These are phyloP conservation scores for Wickerhamiella azymoides DNA, from an alignment of 805 yeast species.

Conservation along the genomic window DNA sequence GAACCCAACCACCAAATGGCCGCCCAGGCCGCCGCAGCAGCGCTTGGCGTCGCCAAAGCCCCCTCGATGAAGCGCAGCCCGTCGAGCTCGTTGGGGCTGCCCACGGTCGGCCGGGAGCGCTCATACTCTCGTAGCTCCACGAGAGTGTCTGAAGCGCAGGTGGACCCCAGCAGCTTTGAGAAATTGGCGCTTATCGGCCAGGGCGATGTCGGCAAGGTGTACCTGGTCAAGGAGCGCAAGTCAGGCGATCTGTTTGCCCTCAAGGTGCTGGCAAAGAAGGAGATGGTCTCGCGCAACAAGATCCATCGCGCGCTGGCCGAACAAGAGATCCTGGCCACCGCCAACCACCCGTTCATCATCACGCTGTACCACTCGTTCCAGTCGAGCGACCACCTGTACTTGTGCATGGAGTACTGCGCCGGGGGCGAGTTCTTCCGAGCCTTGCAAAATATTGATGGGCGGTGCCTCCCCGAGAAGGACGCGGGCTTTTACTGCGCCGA, in stretches of 20 bases:
- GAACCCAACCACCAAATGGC: neutral
- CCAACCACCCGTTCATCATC: conserved; percentile 94
- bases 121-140: conserved; percentile 64
- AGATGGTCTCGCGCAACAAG: conserved; percentile 90
- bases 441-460: conserved; percentile 74
- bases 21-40: conserved; percentile 1
- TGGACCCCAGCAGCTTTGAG: conserved; percentile 75
- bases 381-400: conserved; percentile 75
- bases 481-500: conserved; percentile 93
- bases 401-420: conserved; percentile 98
- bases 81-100: neutral
- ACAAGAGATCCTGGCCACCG: conserved; percentile 88
- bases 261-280: conserved; percentile 80
- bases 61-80: neutral
- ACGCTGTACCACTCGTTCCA: conserved; percentile 94
- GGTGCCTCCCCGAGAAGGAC: conserved; percentile 74
- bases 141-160: conserved; percentile 62
- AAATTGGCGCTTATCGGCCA: conserved; percentile 82
- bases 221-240: conserved; percentile 69
- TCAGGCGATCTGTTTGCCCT: conserved; percentile 73
- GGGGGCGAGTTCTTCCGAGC: conserved; percentile 99
- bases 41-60: neutral
- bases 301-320: conserved; percentile 91
- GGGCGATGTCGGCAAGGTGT: conserved; percentile 97
- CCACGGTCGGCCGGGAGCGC: conserved; percentile 25